phyloP scores from a whole-genome alignment of 257 asterid species.

The Primulina eburnea region DNA sequence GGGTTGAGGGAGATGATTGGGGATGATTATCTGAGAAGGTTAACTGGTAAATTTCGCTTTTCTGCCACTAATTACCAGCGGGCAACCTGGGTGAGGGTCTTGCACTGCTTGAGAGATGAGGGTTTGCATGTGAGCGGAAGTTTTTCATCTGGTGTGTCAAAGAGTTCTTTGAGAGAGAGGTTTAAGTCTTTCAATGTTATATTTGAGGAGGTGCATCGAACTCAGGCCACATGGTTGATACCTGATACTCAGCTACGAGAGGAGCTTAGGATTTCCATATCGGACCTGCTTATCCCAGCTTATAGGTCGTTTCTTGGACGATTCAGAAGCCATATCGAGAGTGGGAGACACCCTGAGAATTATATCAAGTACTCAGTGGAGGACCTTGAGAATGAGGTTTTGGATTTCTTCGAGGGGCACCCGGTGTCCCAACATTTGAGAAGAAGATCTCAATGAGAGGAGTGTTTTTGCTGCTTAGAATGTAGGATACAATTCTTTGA shows the following conservation, averaged over 20 bases:
- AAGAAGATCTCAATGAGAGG: neutral
- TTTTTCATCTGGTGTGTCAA: constrained; percentile 43
- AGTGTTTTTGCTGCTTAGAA: neutral
- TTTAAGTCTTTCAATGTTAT: constrained; percentile 44
- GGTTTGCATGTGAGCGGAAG: constrained; percentile 41
- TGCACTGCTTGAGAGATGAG: constrained; percentile 47
- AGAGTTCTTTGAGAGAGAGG: constrained; percentile 40
- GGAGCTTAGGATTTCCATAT: constrained; percentile 42
- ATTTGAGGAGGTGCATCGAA: constrained; percentile 50
- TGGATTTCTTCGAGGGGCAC: constrained; percentile 42
- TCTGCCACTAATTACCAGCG: constrained; percentile 42
- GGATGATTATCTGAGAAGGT: constrained; percentile 37
- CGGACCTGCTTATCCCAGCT: constrained; percentile 42
- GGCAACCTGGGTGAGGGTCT: constrained; percentile 42
- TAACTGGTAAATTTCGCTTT: constrained; percentile 31
- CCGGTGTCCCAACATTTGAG: neutral
- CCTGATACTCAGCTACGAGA: constrained; percentile 51
- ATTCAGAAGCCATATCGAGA: constrained; percentile 45
- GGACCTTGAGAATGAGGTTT: constrained; percentile 43
- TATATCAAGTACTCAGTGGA: constrained; percentile 45
- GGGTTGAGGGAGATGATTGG: constrained; percentile 45
- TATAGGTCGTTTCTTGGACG: constrained; percentile 48
- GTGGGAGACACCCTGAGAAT: constrained; percentile 49
- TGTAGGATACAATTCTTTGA: neutral
- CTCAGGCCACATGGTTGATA: constrained; percentile 45